A percentile compares a stretch with the other conserved stretches of the same genome.
Evolutionary conservation across 768 basidiomycete genomes (phyloP).

Genomic region (Leccinum obscurum): DNA sequence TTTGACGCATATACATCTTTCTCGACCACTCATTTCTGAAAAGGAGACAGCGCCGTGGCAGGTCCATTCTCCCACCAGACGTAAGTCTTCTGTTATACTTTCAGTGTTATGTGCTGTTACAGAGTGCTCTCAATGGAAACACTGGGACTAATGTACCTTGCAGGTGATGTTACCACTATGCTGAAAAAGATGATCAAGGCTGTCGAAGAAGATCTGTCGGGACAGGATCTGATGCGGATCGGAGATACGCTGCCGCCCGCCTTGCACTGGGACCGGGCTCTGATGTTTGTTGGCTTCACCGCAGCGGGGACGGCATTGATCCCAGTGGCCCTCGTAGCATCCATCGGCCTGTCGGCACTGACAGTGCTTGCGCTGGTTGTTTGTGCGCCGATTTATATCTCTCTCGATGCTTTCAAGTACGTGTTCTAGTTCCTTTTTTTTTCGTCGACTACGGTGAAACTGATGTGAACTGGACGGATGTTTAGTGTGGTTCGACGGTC

Average conservation of each 20-base stretch:
- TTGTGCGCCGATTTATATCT: neutral
- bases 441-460: neutral
- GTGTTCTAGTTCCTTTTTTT: neutral
- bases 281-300: neutral
- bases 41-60: neutral
- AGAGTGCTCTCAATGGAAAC: neutral
- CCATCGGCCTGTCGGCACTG: neutral
- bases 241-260: constrained; percentile 20
- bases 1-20: neutral
- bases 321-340: constrained; percentile 20
- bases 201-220: constrained; percentile 17
- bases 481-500: neutral
- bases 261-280: constrained; percentile 17
- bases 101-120: neutral
- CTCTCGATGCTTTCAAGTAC: neutral
- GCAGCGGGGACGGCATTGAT: neutral
- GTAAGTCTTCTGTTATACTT: neutral
- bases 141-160: neutral
- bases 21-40: neutral
- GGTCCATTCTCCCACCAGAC: neutral
- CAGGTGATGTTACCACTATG: constrained; percentile 18
- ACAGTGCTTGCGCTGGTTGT: neutral
- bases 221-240: constrained; percentile 18
- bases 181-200: constrained; percentile 22
- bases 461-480: too few relatives aligned